Base-by-base conservation (phyloP, 257 asterid genomes). In the Gentiana straminea region DNA sequence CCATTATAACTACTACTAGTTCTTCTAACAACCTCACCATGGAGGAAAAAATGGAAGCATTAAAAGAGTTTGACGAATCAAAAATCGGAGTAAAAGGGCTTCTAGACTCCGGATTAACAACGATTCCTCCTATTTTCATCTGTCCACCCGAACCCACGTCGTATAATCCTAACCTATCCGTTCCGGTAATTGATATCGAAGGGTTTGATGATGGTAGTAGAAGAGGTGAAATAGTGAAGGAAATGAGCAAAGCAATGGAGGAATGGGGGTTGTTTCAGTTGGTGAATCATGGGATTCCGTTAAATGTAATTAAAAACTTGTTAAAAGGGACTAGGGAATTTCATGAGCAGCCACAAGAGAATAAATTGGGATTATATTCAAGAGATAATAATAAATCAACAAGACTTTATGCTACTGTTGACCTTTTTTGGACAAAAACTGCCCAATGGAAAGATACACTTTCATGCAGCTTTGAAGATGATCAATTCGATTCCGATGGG, bases 371-470 rank as follows among this genome's bases (percentile, higher is more conserved):
- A 35, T 52, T 43, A 35, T 62, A 62, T 11, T 33, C 48, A 15
- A 36, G 66, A 4, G 60, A 62, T 53, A n/a, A n/a, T 5, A 13
- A 45, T 1, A 13, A 7, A 35, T 52, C 35, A 45, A 35, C 54
- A 5, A 62, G 10, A 6, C 46, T 52, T 62, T 62, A 62, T n/a
- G 43, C 66, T 4, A 45, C 60, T 5, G 66, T 58, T 3, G 66
- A 62, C 44, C 52, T 62, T 11, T 61, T 32, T 35, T 52, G 33
- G 0, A 62, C 60, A 0, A 62, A 52, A 34, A 35, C 35, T 53
- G 60, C 66, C 4, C 60, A 62, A 13, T 62, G 66, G 66, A 62
- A 47, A 52, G 60, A 62, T 7, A 61, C 35, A 5, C 54, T 62
- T 12, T 62, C 66, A 37, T 62, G 59, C 9, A 52, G 54, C 54